Evolutionary conservation across 768 basidiomycete species (phyloP).

Genomic region (Kwoniella heveanensis): DNA sequence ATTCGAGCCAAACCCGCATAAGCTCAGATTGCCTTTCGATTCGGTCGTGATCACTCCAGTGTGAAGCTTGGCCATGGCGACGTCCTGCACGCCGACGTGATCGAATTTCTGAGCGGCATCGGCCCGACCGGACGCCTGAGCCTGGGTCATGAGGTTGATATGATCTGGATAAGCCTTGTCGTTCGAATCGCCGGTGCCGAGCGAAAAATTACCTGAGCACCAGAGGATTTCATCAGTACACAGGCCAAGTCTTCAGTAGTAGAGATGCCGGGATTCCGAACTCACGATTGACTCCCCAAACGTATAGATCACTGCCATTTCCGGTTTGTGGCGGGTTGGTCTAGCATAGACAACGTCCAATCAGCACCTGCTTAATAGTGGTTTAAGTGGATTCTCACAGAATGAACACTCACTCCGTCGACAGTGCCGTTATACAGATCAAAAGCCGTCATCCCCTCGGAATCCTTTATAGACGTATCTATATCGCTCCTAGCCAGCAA

Average conservation of each 20-base stretch:
- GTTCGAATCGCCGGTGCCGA: conserved; percentile 78
- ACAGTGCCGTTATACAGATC: conserved; percentile 92
- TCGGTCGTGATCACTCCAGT: conserved; percentile 81
- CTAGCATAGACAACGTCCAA: conserved; percentile 24
- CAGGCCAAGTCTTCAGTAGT: no score
- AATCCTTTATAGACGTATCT: conserved; percentile 73
- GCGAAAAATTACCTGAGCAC: conserved; percentile 68
- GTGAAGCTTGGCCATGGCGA: conserved; percentile 85
- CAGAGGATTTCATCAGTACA: no score
- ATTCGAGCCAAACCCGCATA: conserved; percentile 87
- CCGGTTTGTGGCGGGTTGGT: conserved; percentile 54
- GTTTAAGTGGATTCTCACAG: no score
- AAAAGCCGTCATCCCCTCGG: conserved; percentile 83
- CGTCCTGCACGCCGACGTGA: conserved; percentile 66
- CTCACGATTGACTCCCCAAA: conserved; percentile 79
- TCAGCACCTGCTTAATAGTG: conserved; percentile 12
- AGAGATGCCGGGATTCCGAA: no score
- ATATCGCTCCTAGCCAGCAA: conserved; percentile 74
- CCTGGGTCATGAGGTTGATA: conserved; percentile 61
- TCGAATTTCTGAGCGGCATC: conserved; percentile 61
- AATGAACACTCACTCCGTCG: conserved; percentile 59
- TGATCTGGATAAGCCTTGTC: conserved; percentile 80
- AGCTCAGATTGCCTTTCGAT: conserved; percentile 68
- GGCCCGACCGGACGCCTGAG: conserved; percentile 48
- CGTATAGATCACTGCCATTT: conserved; percentile 67